Base-by-base conservation (phyloP, 768 basidiomycete genomes). In the Serendipita sp. region DNA sequence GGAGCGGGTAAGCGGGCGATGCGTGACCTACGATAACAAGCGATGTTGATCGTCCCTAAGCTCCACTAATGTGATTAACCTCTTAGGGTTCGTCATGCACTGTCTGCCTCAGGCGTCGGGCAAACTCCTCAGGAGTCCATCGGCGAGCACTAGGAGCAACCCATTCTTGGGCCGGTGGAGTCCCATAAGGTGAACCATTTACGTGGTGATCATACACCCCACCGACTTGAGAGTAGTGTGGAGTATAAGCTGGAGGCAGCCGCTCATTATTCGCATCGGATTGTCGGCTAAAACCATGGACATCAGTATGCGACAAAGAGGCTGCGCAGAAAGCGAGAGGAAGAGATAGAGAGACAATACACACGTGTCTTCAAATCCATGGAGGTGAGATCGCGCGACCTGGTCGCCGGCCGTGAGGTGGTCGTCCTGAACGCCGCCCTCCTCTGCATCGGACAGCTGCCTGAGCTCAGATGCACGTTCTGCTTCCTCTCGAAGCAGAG, bases 211-310 rank as follows among this genome's bases (percentile, higher is more conserved):
- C 53, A 24, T 58, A 58, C 11, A 11, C 17, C 11, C 33, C 53
- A n/a, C 33, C 53, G 17, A 30, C 53, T 33, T 58, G 53, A 5
- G 45, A 48, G n/a, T 48, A 48, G 31, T 58, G 33, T 50, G 20
- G 45, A 28, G 45, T 30, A 58, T 58, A 58, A n/a, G 26, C 75
- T 31, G 78, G 78, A 30, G 78, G 78, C 62, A 79, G 69, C 53
- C 76, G 74, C 68, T 79, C 78, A 68, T 79, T 79, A 67, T 78
- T 77, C 63, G 78, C 77, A 69, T 79, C 78, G 33, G 73, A 72
- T 68, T 74, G 74, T 50, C 74, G 73, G 30, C 75, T 76, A 63
- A 44, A 17, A 20, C 24, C 20, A 5, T 51, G 13, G 30, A 30
- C 24, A 22, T 24, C 14, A 58, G 53, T 26, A 28, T n/a, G 30